A percentile compares a stretch with the other conserved stretches of the same genome.
These are phyloP conservation scores for Debaryomycetaceae sp. DNA, from an alignment of 1,139 yeast genomes.

Conservation along the genomic window DNA sequence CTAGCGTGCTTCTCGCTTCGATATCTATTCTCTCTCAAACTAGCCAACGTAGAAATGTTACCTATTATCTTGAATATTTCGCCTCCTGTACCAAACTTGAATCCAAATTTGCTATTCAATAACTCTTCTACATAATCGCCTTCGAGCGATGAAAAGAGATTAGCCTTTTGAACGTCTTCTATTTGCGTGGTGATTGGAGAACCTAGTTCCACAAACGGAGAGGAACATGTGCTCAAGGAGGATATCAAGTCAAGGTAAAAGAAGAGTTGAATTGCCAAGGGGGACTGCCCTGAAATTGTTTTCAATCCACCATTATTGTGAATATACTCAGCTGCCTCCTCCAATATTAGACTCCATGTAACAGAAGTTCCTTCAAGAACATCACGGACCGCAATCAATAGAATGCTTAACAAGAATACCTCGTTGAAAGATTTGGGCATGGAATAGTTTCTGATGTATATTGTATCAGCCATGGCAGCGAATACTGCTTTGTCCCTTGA, in stretches of 20 bases:
- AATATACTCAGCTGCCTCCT: conserved; percentile 15
- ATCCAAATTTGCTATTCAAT: conserved; percentile 18
- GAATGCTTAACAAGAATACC: conserved; percentile 10
- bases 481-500: conserved; percentile 13
- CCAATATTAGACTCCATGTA: conserved; percentile 16
- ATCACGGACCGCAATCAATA: conserved; percentile 15
- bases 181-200: conserved; percentile 1
- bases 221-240: conserved; percentile 17
- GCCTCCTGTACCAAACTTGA: conserved; percentile 19
- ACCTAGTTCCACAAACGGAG: conserved; percentile 14
- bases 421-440: conserved; percentile 10
- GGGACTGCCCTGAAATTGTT: conserved; percentile 12
- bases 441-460: conserved; percentile 10
- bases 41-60: conserved; percentile 18
- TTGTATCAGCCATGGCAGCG: conserved; percentile 14
- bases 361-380: conserved; percentile 17
- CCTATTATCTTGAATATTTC: conserved; percentile 20
- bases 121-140: conserved; percentile 14
- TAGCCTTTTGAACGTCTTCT: conserved; percentile 3
- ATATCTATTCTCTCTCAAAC: conserved; percentile 12
- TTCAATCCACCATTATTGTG: conserved; percentile 15
- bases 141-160: conserved; percentile 9
- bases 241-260: conserved; percentile 19
- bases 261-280: conserved; percentile 16
- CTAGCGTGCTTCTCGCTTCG: conserved; percentile 10